Conservation (phyloP, 1,139 yeast species). For the Lodderomyces beijingensis region DNA sequence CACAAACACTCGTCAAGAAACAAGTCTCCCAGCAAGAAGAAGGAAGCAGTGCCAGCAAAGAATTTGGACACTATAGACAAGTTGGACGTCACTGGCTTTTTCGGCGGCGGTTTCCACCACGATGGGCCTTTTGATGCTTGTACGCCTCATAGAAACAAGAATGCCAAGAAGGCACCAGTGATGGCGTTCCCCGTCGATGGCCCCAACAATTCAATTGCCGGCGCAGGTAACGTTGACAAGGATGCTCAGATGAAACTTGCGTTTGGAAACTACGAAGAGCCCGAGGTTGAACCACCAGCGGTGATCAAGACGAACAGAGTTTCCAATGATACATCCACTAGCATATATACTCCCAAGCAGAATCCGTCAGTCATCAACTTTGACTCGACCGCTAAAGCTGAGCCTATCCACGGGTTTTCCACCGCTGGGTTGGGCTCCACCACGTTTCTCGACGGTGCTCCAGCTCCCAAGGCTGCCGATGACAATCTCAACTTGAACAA, state of each 20-base stretch:
- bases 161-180: conserved; percentile 80
- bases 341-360: conserved; percentile 36
- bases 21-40: conserved; percentile 35
- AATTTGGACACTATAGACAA: conserved; percentile 89
- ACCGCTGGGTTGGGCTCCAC: conserved; percentile 89
- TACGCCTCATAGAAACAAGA: conserved; percentile 90
- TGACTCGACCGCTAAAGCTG: conserved; percentile 65
- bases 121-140: conserved; percentile 99
- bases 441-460: conserved; percentile 94
- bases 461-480: conserved; percentile 59
- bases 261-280: conserved; percentile 48
- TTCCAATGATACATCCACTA: conserved; percentile 17
- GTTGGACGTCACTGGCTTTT: conserved; percentile 90
- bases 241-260: conserved; percentile 58
- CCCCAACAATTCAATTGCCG: conserved; percentile 82
- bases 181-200: conserved; percentile 94
- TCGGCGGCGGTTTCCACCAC: conserved; percentile 95
- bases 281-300: conserved; percentile 12
- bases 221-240: conserved; percentile 46
- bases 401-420: conserved; percentile 76
- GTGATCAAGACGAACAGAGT: conserved; percentile 12
- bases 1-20: conserved; percentile 14
- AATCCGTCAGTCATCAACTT: conserved; percentile 58
- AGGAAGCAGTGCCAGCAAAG: conserved; percentile 46
- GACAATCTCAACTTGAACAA: conserved; percentile 22